A percentile compares a stretch with the other conserved stretches of the same genome.
Conservation (phyloP, 2,329 filamentous ascomycete species). For the Ploettnerulaceae sp. region DNA sequence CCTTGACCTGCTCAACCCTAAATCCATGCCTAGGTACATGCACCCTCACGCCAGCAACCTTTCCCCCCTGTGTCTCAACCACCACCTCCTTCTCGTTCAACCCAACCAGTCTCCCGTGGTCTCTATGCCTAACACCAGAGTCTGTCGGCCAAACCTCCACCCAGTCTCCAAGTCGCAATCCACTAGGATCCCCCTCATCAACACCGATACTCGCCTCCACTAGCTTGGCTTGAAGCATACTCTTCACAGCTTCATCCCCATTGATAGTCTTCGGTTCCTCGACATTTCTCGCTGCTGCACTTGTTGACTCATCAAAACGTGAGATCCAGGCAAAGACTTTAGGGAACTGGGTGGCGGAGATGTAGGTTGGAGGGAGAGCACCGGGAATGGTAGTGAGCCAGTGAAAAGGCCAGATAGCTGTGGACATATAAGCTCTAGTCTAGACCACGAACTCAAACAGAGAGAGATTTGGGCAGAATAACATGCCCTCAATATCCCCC, state of each 20-base stretch:
- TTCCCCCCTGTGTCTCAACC: slow-evolving; percentile 45
- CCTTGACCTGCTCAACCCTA: slow-evolving; percentile 34
- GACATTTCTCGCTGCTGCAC: slow-evolving; percentile 37
- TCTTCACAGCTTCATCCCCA: slow-evolving; percentile 49
- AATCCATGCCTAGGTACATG: slow-evolving; percentile 60
- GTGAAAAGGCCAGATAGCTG: slow-evolving; percentile 59
- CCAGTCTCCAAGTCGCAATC: slow-evolving; percentile 47
- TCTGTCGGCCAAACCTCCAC: slow-evolving; percentile 59
- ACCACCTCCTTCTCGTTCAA: slow-evolving; percentile 53
- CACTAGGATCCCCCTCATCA: slow-evolving; percentile 47
- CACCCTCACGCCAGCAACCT: slow-evolving; percentile 44
- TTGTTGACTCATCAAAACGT: slow-evolving; percentile 51
- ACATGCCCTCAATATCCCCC: slow-evolving; percentile 60
- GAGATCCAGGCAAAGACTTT: slow-evolving; percentile 58
- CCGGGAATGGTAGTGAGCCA: slow-evolving; percentile 56
- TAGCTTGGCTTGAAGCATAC: slow-evolving; percentile 43
- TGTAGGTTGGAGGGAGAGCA: slow-evolving; percentile 47
- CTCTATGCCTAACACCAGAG: slow-evolving; percentile 53
- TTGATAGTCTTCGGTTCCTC: slow-evolving; percentile 41
- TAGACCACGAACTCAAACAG: not conserved
- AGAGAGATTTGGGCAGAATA: not conserved
- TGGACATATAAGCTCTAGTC: not conserved
- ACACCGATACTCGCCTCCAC: slow-evolving; percentile 42
- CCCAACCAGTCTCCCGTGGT: slow-evolving; percentile 50
- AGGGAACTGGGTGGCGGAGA: slow-evolving; percentile 52